Evolutionary conservation across 495 filamentous ascomycete species (phyloP).

Genomic region (Penicillium chermesinum): DNA sequence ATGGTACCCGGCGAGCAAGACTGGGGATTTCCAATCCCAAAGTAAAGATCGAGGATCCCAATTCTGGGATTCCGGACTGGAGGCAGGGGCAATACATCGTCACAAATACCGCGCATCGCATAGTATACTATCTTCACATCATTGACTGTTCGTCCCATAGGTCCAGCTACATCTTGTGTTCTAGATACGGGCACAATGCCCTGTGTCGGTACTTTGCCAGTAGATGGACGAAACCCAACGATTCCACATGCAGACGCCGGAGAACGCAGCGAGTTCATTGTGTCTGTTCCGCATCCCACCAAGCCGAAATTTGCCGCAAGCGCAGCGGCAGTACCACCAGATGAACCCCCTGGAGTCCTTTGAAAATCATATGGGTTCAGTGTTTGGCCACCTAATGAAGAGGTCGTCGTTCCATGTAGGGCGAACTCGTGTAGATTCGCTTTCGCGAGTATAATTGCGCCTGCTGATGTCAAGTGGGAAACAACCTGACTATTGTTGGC

Average conservation of each 20-base stretch:
- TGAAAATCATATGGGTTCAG: slow-evolving; percentile 57
- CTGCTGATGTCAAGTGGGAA: slow-evolving; percentile 40
- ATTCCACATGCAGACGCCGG: slow-evolving; percentile 59
- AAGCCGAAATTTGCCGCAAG: slow-evolving; percentile 55
- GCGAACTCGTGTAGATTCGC: slow-evolving; percentile 62
- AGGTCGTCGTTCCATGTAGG: slow-evolving; percentile 56
- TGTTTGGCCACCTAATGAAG: slow-evolving; percentile 57
- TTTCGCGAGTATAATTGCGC: slow-evolving; percentile 63
- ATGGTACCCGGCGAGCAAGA: slow-evolving; percentile 45
- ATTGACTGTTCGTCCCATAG: slow-evolving; percentile 49
- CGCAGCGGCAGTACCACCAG: slow-evolving; percentile 57
- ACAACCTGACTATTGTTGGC: slow-evolving; percentile 46
- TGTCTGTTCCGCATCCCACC: slow-evolving; percentile 57
- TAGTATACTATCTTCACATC: slow-evolving; percentile 53
- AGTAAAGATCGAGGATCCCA: slow-evolving; percentile 41
- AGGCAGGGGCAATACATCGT: neutral
- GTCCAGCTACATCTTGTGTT: slow-evolving; percentile 58
- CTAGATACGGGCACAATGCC: slow-evolving; percentile 58
- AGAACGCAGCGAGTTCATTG: slow-evolving; percentile 57
- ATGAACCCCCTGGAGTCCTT: slow-evolving; percentile 60
- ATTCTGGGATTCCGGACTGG: slow-evolving; percentile 5
- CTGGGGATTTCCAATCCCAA: slow-evolving; percentile 32
- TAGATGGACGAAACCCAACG: slow-evolving; percentile 56
- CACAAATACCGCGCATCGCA: slow-evolving; percentile 47
- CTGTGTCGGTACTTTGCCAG: slow-evolving; percentile 46